phyloP scores from a whole-genome alignment of 805 yeast genomes.

The Candida hispaniensis region DNA sequence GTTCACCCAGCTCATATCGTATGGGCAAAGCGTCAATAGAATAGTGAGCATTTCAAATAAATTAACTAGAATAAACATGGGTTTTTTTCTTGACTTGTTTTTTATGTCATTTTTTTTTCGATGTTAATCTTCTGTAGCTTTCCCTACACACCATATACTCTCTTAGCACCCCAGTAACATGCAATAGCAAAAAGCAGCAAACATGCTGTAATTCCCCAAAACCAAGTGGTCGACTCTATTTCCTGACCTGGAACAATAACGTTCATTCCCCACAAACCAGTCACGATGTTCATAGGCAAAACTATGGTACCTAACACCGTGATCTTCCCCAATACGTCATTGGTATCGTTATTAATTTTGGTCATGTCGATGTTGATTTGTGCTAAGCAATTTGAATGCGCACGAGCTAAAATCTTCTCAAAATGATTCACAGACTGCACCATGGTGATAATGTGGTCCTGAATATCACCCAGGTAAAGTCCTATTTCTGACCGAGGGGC shows the following conservation, averaged over 20 bases:
- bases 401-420: constrained; percentile 83
- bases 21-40: constrained; percentile 25
- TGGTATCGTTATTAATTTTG: constrained; percentile 90
- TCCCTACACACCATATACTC: constrained; percentile 14
- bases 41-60: too few species aligned
- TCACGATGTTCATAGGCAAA: constrained; percentile 85
- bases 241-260: constrained; percentile 92
- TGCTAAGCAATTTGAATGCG: constrained; percentile 94
- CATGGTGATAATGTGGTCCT: constrained; percentile 96
- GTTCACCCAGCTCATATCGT: constrained; percentile 41
- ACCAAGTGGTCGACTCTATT: constrained; percentile 52
- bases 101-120: constrained; percentile 1
- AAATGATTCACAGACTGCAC: constrained; percentile 89
- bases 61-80: constrained; percentile 1
- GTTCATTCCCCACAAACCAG: constrained; percentile 99
- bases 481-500: constrained; percentile 81
- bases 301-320: constrained; percentile 92
- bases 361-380: constrained; percentile 98
- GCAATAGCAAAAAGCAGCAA: constrained; percentile 27
- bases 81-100: too few species aligned
- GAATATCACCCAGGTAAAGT: constrained; percentile 92
- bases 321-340: constrained; percentile 88
- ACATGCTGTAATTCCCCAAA: constrained; percentile 33
- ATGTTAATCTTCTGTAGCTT: constrained; percentile 7
- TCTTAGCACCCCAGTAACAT: constrained; percentile 20